phyloP scores from a whole-genome alignment of 371 early-diverging fungal species.

The Rhizopus arrhizus region DNA sequence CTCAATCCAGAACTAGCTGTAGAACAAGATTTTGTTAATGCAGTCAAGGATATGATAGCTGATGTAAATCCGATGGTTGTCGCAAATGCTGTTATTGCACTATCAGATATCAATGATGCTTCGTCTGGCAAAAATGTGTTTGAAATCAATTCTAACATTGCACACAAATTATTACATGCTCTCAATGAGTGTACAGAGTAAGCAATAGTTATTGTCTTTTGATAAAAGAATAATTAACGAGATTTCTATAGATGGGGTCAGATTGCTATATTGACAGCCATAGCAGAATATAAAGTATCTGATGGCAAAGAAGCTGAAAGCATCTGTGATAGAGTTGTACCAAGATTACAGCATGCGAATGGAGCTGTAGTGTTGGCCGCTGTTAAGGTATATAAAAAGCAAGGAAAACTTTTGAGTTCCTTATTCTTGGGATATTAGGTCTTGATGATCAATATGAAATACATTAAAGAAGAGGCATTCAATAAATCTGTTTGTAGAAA shows the following conservation, averaged over 20 bases:
- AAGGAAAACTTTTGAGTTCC: constrained; percentile 16
- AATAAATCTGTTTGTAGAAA: constrained; percentile 71
- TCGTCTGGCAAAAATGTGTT: constrained; percentile 79
- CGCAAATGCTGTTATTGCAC: constrained; percentile 93
- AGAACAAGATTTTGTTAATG: constrained; percentile 84
- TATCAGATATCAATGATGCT: constrained; percentile 90
- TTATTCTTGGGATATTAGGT: constrained; percentile 36
- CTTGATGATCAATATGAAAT: constrained; percentile 64
- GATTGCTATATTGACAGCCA: constrained; percentile 87
- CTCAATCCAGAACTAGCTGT: constrained; percentile 72
- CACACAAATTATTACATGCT: constrained; percentile 89
- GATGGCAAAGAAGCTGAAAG: constrained; percentile 80
- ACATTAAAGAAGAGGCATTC: constrained; percentile 71
- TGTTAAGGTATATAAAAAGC: constrained; percentile 59
- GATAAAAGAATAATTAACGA: neutral
- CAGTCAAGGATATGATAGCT: constrained; percentile 84
- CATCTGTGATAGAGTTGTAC: constrained; percentile 85
- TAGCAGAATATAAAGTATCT: constrained; percentile 73
- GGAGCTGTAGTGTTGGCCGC: constrained; percentile 90
- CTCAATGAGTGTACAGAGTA: constrained; percentile 96
- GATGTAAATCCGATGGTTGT: constrained; percentile 96
- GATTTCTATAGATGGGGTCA: constrained; percentile 87
- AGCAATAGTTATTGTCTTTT: constrained; percentile 4
- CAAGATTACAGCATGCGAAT: constrained; percentile 92
- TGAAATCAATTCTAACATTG: constrained; percentile 75